Percentiles rank a stretch among this genome's conserved stretches.
These are phyloP conservation scores for Chondrostereum purpureum DNA, from an alignment of 1,284 basidiomycete species.

Conservation along the genomic window DNA sequence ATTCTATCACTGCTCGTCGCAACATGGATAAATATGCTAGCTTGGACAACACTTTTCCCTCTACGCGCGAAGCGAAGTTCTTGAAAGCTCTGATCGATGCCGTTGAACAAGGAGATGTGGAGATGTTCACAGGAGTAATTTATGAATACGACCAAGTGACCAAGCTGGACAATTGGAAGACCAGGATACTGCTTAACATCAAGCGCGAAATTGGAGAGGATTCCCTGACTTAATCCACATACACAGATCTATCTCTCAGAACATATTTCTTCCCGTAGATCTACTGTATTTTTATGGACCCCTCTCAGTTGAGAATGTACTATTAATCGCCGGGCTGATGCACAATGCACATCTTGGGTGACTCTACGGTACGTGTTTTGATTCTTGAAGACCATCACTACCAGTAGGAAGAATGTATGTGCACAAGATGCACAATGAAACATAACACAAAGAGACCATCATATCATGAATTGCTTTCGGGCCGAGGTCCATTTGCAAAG, in stretches of 20 bases:
- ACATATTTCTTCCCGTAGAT: constrained; percentile 16
- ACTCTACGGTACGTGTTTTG: no score
- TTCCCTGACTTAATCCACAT: background rate
- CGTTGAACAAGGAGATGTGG: constrained; percentile 73
- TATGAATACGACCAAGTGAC: constrained; percentile 84
- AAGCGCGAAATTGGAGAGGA: constrained; percentile 67
- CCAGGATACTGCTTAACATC: constrained; percentile 79
- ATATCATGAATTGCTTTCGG: no score
- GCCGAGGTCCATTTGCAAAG: no score
- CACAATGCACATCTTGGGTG: no score
- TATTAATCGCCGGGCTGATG: no score
- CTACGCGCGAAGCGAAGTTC: constrained; percentile 89
- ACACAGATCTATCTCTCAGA: no score
- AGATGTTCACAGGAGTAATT: constrained; percentile 74
- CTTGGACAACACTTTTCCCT: constrained; percentile 76
- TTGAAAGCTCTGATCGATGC: constrained; percentile 71
- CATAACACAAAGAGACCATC: no score
- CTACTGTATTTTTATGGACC: constrained; percentile 10
- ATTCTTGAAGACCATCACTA: no score
- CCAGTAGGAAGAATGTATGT: no score
- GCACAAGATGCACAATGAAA: no score
- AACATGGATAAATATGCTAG: constrained; percentile 71
- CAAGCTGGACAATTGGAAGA: constrained; percentile 95
- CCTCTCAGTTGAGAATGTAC: no score
- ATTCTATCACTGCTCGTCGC: constrained; percentile 77